These are phyloP conservation scores for Venturiaceae sp. DNA, from an alignment of 2,329 filamentous ascomycete genomes.

Conservation along the genomic window DNA sequence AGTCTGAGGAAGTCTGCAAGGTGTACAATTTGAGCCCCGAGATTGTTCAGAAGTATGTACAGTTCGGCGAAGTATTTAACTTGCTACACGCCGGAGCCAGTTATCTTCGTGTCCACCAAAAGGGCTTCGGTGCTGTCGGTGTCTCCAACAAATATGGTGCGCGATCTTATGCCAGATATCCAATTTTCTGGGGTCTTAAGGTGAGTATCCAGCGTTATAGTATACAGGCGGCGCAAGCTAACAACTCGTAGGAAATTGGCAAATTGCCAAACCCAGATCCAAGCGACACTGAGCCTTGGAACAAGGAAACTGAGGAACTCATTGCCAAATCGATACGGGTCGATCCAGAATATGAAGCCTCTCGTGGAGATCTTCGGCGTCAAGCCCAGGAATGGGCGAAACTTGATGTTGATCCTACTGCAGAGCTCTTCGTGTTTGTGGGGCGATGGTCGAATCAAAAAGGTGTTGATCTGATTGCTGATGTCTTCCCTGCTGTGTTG, in stretches of 20 bases:
- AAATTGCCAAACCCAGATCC: conserved; percentile 57
- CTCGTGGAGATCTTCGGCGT: conserved; percentile 42
- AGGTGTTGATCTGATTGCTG: conserved; percentile 58
- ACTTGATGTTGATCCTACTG: conserved; percentile 49
- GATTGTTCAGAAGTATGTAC: conserved; percentile 50
- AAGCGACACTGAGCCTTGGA: conserved; percentile 53
- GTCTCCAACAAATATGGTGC: conserved; percentile 63
- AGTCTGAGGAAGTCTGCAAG: conserved; percentile 52
- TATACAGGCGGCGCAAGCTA: too few relatives aligned
- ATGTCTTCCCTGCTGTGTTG: conserved; percentile 54
- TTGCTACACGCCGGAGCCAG: conserved; percentile 55
- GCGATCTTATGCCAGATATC: conserved; percentile 56
- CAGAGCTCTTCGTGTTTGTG: conserved; percentile 59
- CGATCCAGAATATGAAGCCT: conserved; percentile 45
- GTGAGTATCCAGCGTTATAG: not conserved
- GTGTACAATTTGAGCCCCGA: conserved; percentile 53
- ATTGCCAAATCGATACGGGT: conserved; percentile 28
- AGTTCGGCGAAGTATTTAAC: conserved; percentile 62
- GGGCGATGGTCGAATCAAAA: conserved; percentile 63
- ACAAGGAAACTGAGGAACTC: conserved; percentile 40
- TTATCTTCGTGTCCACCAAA: conserved; percentile 56
- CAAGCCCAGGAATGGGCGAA: conserved; percentile 61
- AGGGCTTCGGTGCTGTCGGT: conserved; percentile 58
- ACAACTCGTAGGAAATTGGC: conserved; percentile 37
- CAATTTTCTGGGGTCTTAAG: conserved; percentile 58